Evolutionary conservation across 352 stramenopile species (phyloP).

Genomic region (Elongisporangium undulatum): DNA sequence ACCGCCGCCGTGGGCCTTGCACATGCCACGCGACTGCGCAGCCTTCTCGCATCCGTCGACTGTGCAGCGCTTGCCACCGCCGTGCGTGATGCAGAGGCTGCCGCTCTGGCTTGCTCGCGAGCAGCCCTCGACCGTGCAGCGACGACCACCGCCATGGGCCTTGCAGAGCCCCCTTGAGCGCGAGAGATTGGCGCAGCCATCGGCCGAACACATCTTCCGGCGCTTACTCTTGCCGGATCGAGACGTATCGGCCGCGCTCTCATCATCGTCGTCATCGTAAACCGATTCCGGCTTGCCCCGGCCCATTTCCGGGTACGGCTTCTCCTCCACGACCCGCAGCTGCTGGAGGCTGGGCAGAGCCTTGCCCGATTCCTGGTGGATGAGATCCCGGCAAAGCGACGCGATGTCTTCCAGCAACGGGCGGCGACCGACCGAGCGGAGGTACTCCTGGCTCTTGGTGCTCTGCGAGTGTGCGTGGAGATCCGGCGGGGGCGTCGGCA

Average conservation of each 20-base stretch:
- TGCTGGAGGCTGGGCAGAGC: constrained; percentile 5
- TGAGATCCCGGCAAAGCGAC: constrained; percentile 73
- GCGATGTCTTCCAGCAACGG: constrained; percentile 74
- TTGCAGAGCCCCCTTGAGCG: constrained; percentile 77
- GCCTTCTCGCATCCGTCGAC: constrained; percentile 76
- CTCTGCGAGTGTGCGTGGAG: constrained; percentile 54
- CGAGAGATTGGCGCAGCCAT: constrained; percentile 74
- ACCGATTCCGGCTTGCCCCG: neutral
- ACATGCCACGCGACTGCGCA: constrained; percentile 78
- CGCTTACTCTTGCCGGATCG: constrained; percentile 51
- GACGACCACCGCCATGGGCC: constrained; percentile 62
- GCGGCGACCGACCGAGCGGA: constrained; percentile 34
- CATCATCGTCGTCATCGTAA: constrained; percentile 12
- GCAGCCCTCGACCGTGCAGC: constrained; percentile 79
- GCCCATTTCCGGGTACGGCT: neutral
- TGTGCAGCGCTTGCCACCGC: constrained; percentile 79
- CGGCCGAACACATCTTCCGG: constrained; percentile 75
- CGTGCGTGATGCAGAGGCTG: constrained; percentile 79
- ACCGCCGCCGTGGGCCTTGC: constrained; percentile 77
- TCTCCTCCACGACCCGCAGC: constrained; percentile 5
- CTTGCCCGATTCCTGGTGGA: constrained; percentile 50
- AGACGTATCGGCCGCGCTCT: constrained; percentile 6
- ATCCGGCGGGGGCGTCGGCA: constrained; percentile 63
- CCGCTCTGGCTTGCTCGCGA: constrained; percentile 74
- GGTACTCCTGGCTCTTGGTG: constrained; percentile 59